Base-by-base conservation (phyloP, 331 rosid species). In the Quercus lobata region DNA sequence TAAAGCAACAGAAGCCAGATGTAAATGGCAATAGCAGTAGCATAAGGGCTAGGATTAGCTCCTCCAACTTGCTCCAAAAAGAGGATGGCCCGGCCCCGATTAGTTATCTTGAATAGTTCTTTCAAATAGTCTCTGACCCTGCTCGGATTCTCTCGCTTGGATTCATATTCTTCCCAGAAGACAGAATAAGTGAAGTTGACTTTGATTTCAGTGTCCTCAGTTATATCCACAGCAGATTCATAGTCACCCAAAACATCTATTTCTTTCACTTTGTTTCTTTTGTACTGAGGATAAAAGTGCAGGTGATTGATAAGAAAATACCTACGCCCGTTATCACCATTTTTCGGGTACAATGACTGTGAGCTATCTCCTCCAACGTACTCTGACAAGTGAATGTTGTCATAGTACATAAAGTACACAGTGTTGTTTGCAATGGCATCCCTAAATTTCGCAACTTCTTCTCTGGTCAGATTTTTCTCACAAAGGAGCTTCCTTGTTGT, bases 111-210 rank as follows among this genome's bases (percentile, higher is more conserved):
- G 46, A 41, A 41, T 41, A 41, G 3, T 41, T 41, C 46, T 41
- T 41, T 41, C 46, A 8, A 41, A 41, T 41, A 41, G 12, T 41
- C 46, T 41, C 46, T 41, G 46, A 41, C 46, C 12, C 46, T 41
- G 46, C 46, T 41, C 46, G 46, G 46, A 41, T 0, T 41, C 46
- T 41, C 46, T 41, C 12, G 46, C 0, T 41, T 57, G n/a, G 71
- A 14, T 49, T 49, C 54, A 49, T 3, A 27, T 30, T 78, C 81
- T 68, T 78, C 32, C 76, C 81, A 78, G 57, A n/a, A 1, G 70
- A 55, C 75, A 35, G 81, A 57, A 55, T 69, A 78, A 52, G 76
- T 56, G 41, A 78, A 78, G 19, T 70, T 49, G 34, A 70, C 76
- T 1, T 18, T 1, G 76, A 62, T 44, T 57, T 70, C 60, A 41